phyloP scores from a whole-genome alignment of 116 monocot species.

The Dioscorea cayenensis region DNA sequence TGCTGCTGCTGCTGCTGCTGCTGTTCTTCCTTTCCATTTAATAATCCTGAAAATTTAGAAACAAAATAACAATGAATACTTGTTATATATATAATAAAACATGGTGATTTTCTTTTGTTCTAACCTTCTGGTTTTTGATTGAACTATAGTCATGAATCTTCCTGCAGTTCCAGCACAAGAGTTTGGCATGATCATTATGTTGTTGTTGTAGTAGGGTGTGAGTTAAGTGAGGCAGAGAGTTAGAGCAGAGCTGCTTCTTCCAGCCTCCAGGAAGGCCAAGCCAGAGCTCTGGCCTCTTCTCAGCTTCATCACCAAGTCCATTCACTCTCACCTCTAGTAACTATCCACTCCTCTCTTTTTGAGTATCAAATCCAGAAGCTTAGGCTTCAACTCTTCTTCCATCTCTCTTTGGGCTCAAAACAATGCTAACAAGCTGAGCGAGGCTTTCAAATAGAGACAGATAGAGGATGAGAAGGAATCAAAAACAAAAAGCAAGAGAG shows the following conservation, averaged over 20 bases:
- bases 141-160: conserved; percentile 20
- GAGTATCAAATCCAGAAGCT: conserved; percentile 57
- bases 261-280: conserved; percentile 44
- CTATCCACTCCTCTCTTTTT: conserved; percentile 30
- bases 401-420: conserved; percentile 3
- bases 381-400: conserved; percentile 32
- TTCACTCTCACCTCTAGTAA: conserved; percentile 9
- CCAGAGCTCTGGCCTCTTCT: conserved; percentile 44
- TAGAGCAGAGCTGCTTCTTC: conserved; percentile 15
- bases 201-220: too few relatives aligned
- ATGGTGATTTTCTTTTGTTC: background rate
- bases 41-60: background rate
- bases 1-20: conserved; percentile 13
- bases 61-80: background rate
- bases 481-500: background rate
- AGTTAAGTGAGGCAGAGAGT: conserved; percentile 24
- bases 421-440: background rate
- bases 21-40: conserved; percentile 11
- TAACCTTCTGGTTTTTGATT: conserved; percentile 20
- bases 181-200: background rate
- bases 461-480: background rate
- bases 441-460: background rate
- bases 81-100: background rate
- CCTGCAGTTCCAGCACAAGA: conserved; percentile 17
- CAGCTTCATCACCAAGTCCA: conserved; percentile 17